Evolutionary conservation across 2,329 filamentous ascomycete species (phyloP).

Genomic region (Penicillium sp.): DNA sequence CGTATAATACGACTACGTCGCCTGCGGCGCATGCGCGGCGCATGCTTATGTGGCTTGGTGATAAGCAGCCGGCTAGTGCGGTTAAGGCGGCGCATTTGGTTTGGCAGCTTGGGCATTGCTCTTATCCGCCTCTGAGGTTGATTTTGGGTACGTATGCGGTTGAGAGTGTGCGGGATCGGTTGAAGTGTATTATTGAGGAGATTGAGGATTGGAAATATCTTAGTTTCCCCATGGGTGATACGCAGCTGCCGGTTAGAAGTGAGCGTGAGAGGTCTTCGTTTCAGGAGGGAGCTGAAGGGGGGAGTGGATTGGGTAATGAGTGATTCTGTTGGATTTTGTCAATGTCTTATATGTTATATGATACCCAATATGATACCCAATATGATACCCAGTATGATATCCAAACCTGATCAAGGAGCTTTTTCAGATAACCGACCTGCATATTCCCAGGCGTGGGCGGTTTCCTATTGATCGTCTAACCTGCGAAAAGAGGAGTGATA

Average conservation of each 20-base stretch:
- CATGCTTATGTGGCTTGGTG: slow-evolving; percentile 92
- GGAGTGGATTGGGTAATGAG: neutral
- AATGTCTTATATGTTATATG: slow-evolving; percentile 1
- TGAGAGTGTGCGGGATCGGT: slow-evolving; percentile 86
- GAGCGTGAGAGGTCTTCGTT: slow-evolving; percentile 1
- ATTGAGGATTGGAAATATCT: slow-evolving; percentile 90
- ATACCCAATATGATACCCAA: slow-evolving; percentile 10
- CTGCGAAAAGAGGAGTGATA: neutral
- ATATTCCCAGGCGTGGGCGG: too few species aligned
- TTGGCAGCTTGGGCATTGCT: slow-evolving; percentile 92
- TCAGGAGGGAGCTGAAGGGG: neutral
- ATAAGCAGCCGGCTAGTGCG: slow-evolving; percentile 87
- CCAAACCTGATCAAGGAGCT: neutral
- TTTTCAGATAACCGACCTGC: neutral
- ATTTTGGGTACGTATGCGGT: slow-evolving; percentile 93
- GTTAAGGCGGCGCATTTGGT: slow-evolving; percentile 91
- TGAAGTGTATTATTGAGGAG: slow-evolving; percentile 91
- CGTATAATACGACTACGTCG: slow-evolving; percentile 73
- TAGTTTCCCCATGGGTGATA: slow-evolving; percentile 59
- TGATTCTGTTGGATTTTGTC: neutral
- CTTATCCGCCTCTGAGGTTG: slow-evolving; percentile 83
- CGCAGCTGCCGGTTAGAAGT: slow-evolving; percentile 18
- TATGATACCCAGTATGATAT: slow-evolving; percentile 10
- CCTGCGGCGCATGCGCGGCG: slow-evolving; percentile 85
- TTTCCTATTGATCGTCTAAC: too few species aligned